Percentiles rank a stretch among this genome's conserved stretches.
Evolutionary conservation across 2,329 filamentous ascomycete genomes (phyloP).

Genomic region (Clonostachys byssicola): DNA sequence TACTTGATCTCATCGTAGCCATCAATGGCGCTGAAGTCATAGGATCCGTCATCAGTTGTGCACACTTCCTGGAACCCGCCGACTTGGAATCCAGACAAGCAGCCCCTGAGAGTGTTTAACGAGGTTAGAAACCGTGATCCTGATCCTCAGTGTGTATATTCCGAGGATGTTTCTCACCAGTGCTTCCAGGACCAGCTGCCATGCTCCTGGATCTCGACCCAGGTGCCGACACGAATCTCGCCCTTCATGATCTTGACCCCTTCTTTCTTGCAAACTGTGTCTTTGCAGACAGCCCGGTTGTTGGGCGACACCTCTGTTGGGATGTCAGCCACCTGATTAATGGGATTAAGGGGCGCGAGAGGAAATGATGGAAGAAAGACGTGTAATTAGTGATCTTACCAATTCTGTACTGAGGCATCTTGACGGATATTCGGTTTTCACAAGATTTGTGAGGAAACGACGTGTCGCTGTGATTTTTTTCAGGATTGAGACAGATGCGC

Average conservation of each 20-base stretch:
- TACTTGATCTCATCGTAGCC: constrained; percentile 72
- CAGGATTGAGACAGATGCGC: no score
- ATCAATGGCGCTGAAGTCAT: constrained; percentile 66
- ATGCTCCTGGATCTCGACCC: constrained; percentile 59
- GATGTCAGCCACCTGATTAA: not conserved
- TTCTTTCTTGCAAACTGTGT: constrained; percentile 67
- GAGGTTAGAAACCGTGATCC: not conserved
- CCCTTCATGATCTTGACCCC: constrained; percentile 73
- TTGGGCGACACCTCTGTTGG: constrained; percentile 65
- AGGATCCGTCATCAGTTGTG: constrained; percentile 35
- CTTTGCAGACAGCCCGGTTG: constrained; percentile 71
- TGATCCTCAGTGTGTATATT: not conserved
- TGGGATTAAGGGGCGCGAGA: not conserved
- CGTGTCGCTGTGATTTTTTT: no score
- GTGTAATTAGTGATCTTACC: constrained; percentile 25
- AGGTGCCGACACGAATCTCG: constrained; percentile 71
- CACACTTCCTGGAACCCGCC: constrained; percentile 57
- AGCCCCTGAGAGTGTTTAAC: constrained; percentile 60
- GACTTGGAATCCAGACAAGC: constrained; percentile 74
- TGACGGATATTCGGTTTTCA: constrained; percentile 4
- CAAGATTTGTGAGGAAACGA: no score
- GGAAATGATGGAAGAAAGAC: not conserved
- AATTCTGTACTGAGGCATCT: constrained; percentile 42
- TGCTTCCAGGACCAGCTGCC: constrained; percentile 77
- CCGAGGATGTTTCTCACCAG: constrained; percentile 55